Evolutionary conservation across 208 protist species (phyloP), one percentile per base, ranked within the genome.

Genomic region (Crithidia thermophila): DNA sequence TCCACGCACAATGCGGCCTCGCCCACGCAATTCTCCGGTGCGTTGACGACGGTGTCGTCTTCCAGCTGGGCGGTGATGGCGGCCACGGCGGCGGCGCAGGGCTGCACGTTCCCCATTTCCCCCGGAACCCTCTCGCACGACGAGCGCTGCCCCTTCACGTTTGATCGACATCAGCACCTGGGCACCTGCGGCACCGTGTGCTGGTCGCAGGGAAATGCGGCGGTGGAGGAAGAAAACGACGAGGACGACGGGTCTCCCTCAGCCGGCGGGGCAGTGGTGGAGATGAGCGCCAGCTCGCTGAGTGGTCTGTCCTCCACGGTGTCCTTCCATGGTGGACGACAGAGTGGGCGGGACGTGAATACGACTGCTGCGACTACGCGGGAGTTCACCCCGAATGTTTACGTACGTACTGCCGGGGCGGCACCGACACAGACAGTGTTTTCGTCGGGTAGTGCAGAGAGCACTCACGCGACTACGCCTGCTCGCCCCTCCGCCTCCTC

Each of bases 191-290:
- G 66, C 13, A 49, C 30, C 6, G 82, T 91, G 39, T 34, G 37
- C 23, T 93, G 87, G 84, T 70, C 68, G 20, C 84, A 88, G 52
- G 87, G 83, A 4, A 68, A 77, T 37, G 57, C 65, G 7, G 47
- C 53, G 3, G 57, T 72, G 25, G 34, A 33, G 11, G 10, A 31
- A 21, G 21, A 28, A 20, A 53, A 21, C 27, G 42, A 36, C 2
- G 39, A 51, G n/a, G 65, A 30, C 13, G 47, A 55, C 4, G 39
- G 21, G 9, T 28, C 18, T 13, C 21, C n/a, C 1, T 9, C 20
- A 25, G 37, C 18, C 3, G 40, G 6, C 3, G 57, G 27, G 31
- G 34, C 4, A 18, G 55, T 47, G 25, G 37, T 20, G 14, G 55
- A 47, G 13, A 0, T 46, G 13, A 33, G 23, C 20, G 55, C 45